These are phyloP conservation scores for Takashimella tepidaria DNA, from an alignment of 1,284 basidiomycete species.

Conservation along the genomic window DNA sequence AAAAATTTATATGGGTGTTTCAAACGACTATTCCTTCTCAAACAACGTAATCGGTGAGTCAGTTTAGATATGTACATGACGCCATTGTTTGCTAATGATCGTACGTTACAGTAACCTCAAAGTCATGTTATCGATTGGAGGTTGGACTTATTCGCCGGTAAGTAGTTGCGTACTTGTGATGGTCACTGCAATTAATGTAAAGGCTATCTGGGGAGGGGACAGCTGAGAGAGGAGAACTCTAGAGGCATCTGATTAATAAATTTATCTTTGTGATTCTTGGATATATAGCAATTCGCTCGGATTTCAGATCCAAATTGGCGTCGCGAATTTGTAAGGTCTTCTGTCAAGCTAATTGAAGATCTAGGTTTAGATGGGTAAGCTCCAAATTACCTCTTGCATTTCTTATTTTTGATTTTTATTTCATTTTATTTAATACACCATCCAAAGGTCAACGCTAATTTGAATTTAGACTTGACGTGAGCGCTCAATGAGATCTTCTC, in stretches of 20 bases:
- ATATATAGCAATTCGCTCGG: conserved; percentile 40
- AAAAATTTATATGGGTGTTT: conserved; percentile 81
- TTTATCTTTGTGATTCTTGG: conserved; percentile 44
- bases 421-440: background rate
- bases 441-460: too few species aligned
- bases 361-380: conserved; percentile 81
- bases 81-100: background rate
- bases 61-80: too few species aligned
- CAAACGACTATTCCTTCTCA: conserved; percentile 78
- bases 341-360: conserved; percentile 71
- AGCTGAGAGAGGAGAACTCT: background rate
- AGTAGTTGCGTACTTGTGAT: conserved; percentile 1
- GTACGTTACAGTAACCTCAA: conserved; percentile 58
- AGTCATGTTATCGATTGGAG: conserved; percentile 70
- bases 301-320: conserved; percentile 59
- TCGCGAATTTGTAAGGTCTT: conserved; percentile 63
- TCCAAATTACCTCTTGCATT: background rate
- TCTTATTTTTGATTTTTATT: background rate
- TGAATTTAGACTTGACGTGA: conserved; percentile 61
- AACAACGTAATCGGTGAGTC: conserved; percentile 61
- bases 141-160: conserved; percentile 78
- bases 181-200: too few species aligned
- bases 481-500: conserved; percentile 50
- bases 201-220: too few species aligned
- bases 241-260: too few species aligned